Conservation (phyloP, 2,329 filamentous ascomycete genomes). For the Aspergillus spinulosporus region DNA sequence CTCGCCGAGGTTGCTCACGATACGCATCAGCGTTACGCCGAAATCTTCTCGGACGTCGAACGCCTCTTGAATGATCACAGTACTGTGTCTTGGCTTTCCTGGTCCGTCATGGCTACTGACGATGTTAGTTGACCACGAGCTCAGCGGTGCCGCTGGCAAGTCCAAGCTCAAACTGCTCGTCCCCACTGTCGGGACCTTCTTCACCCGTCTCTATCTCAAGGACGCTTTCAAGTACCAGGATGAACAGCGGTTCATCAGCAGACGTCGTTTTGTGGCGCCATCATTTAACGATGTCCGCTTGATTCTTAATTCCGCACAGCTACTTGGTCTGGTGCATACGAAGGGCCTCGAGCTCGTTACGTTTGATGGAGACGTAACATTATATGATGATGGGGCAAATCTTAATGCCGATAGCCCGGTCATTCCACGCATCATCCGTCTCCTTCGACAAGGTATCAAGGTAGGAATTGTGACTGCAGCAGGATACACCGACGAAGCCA, state of each 20-base stretch:
- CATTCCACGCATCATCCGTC: slow-evolving; percentile 66
- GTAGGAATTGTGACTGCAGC: slow-evolving; percentile 97
- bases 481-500: slow-evolving; percentile 83
- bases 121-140: slow-evolving; percentile 67
- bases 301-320: slow-evolving; percentile 90
- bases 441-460: slow-evolving; percentile 75
- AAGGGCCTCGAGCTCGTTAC: slow-evolving; percentile 81
- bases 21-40: slow-evolving; percentile 84
- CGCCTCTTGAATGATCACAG: slow-evolving; percentile 89
- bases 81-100: slow-evolving; percentile 38
- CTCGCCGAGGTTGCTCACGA: slow-evolving; percentile 73
- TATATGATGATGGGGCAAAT: slow-evolving; percentile 87
- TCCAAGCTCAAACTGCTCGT: slow-evolving; percentile 93
- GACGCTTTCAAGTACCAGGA: slow-evolving; percentile 93
- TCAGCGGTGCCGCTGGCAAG: slow-evolving; percentile 62
- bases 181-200: slow-evolving; percentile 88
- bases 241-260: slow-evolving; percentile 79
- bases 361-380: slow-evolving; percentile 95
- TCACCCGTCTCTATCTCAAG: slow-evolving; percentile 81
- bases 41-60: slow-evolving; percentile 94
- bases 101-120: slow-evolving; percentile 2
- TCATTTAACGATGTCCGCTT: slow-evolving; percentile 96
- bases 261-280: slow-evolving; percentile 86
- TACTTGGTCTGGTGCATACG: slow-evolving; percentile 79
- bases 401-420: slow-evolving; percentile 75